These are phyloP conservation scores for Cavenderia fasciculata DNA, from an alignment of 78 protist genomes.

Conservation along the genomic window DNA sequence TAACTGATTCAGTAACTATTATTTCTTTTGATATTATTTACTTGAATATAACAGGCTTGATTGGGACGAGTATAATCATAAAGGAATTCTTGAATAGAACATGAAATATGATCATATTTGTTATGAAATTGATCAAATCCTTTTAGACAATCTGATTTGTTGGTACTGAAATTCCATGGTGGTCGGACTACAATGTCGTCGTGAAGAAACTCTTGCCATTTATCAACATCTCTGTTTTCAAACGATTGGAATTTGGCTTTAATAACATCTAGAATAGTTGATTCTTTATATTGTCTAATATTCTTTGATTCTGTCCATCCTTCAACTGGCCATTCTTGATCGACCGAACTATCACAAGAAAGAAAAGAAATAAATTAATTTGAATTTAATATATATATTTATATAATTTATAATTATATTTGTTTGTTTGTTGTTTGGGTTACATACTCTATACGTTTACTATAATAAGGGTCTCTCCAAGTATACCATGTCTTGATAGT, in stretches of 20 bases:
- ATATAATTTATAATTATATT: neutral
- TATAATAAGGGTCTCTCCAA: conserved; percentile 22
- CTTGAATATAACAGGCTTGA: conserved; percentile 20
- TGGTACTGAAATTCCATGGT: neutral
- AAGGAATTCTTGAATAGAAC: conserved; percentile 12
- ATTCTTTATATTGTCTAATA: neutral
- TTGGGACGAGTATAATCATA: conserved; percentile 32
- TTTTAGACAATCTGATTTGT: conserved; percentile 3
- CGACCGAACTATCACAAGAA: neutral
- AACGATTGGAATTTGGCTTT: neutral
- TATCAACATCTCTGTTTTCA: neutral
- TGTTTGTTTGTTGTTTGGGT: too few relatives aligned
- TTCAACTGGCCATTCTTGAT: neutral
- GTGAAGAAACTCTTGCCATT: neutral
- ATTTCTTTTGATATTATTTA: too few relatives aligned
- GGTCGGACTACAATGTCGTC: conserved; percentile 3
- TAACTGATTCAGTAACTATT: neutral
- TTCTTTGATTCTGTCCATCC: neutral
- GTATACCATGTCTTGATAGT: conserved; percentile 47
- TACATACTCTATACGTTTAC: neutral
- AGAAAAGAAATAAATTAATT: neutral
- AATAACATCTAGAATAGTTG: conserved; percentile 1
- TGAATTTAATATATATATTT: neutral
- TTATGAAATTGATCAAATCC: conserved; percentile 5
- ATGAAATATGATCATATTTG: neutral